phyloP scores from a whole-genome alignment of 306 rosid species.

The Luffa acutangula region DNA sequence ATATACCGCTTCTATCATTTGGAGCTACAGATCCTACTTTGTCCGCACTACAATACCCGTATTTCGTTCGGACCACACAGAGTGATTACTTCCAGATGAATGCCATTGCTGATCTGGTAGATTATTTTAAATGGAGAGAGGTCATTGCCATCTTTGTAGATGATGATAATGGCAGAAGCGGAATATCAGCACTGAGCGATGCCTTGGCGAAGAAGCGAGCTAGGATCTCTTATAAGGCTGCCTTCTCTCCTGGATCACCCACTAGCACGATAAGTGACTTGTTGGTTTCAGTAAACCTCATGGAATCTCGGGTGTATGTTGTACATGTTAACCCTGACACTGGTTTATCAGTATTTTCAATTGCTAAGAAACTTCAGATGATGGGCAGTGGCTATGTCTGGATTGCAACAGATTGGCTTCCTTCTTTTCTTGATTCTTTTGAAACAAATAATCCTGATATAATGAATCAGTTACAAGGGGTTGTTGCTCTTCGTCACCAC shows the following conservation, averaged over 20 bases:
- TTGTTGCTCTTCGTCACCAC: constrained; percentile 73
- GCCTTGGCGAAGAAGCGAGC: constrained; percentile 60
- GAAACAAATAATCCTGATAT: constrained; percentile 25
- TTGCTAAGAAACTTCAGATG: constrained; percentile 56
- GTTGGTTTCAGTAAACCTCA: constrained; percentile 49
- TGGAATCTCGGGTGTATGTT: constrained; percentile 90
- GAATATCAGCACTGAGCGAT: constrained; percentile 59
- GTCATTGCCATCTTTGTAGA: constrained; percentile 74
- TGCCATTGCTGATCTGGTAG: constrained; percentile 70
- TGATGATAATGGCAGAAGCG: constrained; percentile 76
- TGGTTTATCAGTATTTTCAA: constrained; percentile 47
- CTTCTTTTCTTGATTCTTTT: constrained; percentile 52
- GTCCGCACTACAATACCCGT: constrained; percentile 68
- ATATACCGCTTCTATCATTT: constrained; percentile 76
- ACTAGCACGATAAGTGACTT: constrained; percentile 26
- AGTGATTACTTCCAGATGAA: constrained; percentile 72
- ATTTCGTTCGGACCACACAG: constrained; percentile 66
- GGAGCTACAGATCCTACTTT: constrained; percentile 86
- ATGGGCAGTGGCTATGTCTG: constrained; percentile 56
- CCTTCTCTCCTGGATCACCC: constrained; percentile 42
- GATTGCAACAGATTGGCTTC: constrained; percentile 94
- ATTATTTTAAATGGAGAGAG: constrained; percentile 58
- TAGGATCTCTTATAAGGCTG: constrained; percentile 69
- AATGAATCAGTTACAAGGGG: constrained; percentile 59
- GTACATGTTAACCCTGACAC: constrained; percentile 87